These are phyloP conservation scores for Haplosporangium sp. DNA, from an alignment of 371 early-diverging fungal species.

Conservation along the genomic window DNA sequence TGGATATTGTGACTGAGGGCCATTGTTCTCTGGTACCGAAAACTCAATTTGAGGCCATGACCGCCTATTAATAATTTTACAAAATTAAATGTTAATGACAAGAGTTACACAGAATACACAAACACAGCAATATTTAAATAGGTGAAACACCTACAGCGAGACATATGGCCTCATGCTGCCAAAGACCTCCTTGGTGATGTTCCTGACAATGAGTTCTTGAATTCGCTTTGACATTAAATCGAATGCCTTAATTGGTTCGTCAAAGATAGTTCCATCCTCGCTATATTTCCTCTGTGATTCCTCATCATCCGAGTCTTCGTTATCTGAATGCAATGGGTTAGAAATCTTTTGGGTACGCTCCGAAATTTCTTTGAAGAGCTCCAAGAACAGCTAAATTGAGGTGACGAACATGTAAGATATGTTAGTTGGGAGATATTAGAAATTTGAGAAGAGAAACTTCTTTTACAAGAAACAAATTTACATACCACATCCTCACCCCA, in stretches of 20 bases:
- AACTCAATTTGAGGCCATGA: slow-evolving; percentile 54
- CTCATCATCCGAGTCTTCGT: slow-evolving; percentile 41
- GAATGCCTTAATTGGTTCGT: slow-evolving; percentile 60
- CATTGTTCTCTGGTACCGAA: slow-evolving; percentile 12
- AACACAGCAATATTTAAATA: neutral
- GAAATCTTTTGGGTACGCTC: slow-evolving; percentile 42
- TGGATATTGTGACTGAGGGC: slow-evolving; percentile 12
- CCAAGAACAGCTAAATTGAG: slow-evolving; percentile 63
- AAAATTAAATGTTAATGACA: neutral
- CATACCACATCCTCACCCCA: slow-evolving; percentile 57
- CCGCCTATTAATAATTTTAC: slow-evolving; percentile 23
- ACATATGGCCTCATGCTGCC: slow-evolving; percentile 67
- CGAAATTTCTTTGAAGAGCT: slow-evolving; percentile 63
- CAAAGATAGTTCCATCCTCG: slow-evolving; percentile 61
- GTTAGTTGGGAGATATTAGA: neutral
- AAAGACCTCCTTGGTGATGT: slow-evolving; percentile 70
- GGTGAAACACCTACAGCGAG: slow-evolving; percentile 60
- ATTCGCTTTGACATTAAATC: slow-evolving; percentile 59
- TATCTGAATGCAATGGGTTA: slow-evolving; percentile 42
- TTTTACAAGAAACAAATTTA: neutral
- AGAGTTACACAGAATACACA: neutral
- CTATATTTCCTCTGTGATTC: slow-evolving; percentile 33
- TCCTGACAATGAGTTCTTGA: slow-evolving; percentile 65
- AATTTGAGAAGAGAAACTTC: neutral
- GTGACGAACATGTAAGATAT: neutral